Conservation (phyloP, 1,139 yeast genomes). For the Kurtzmaniella quercitrusa region DNA sequence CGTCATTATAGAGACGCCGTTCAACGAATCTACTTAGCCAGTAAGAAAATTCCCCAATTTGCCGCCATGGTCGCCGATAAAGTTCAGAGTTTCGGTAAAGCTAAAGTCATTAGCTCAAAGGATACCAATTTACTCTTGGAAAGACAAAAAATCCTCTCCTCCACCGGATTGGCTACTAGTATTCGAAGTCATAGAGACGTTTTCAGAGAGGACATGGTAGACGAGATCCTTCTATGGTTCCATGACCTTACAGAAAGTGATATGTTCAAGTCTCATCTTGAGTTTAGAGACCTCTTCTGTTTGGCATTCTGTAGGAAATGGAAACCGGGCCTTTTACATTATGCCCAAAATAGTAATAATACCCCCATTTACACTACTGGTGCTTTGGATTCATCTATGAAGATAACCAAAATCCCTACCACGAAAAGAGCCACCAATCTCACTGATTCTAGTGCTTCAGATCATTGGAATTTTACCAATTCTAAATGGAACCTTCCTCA, state of each 20-base stretch:
- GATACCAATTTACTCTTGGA: constrained; percentile 47
- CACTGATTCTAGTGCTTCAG: constrained; percentile 11
- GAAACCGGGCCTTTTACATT: constrained; percentile 41
- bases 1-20: constrained; percentile 74
- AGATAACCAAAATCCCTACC: constrained; percentile 32
- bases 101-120: constrained; percentile 56
- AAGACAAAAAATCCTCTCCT: constrained; percentile 49
- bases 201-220: constrained; percentile 80
- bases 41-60: constrained; percentile 61
- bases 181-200: constrained; percentile 66
- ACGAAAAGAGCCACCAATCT: constrained; percentile 14
- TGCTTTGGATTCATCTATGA: constrained; percentile 24
- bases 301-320: constrained; percentile 51
- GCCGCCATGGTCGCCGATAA: constrained; percentile 70
- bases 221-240: constrained; percentile 65
- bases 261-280: constrained; percentile 45
- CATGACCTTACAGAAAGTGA: constrained; percentile 55
- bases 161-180: constrained; percentile 64
- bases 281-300: constrained; percentile 51
- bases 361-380: constrained; percentile 26
- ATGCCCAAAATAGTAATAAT: constrained; percentile 9
- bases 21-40: constrained; percentile 58
- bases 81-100: constrained; percentile 65
- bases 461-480: constrained; percentile 37
- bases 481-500: constrained; percentile 40